Conservation (phyloP, 2,329 filamentous ascomycete species). For the Claviceps purpurea region DNA sequence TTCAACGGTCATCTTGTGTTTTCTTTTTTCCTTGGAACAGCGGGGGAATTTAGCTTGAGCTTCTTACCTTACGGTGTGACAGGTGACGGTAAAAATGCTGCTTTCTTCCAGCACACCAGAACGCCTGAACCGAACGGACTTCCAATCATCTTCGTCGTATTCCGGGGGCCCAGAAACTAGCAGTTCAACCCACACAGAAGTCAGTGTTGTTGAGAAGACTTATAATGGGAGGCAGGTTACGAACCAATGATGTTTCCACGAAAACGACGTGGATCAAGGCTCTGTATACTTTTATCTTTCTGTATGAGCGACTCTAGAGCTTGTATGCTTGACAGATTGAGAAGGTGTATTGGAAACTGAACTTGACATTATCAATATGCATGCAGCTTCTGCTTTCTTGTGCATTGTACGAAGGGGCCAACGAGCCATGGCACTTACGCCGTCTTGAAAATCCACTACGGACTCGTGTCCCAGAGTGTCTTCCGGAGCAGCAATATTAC, state of each 20-base stretch:
- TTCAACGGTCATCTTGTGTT: neutral
- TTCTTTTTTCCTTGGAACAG: neutral
- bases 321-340: constrained; percentile 51
- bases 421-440: constrained; percentile 31
- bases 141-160: constrained; percentile 62
- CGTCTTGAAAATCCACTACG: constrained; percentile 55
- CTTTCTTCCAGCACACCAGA: constrained; percentile 3
- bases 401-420: neutral
- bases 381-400: neutral
- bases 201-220: constrained; percentile 2
- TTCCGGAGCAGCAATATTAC: constrained; percentile 41
- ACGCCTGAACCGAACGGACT: constrained; percentile 42
- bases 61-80: constrained; percentile 50
- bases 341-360: constrained; percentile 56
- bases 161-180: constrained; percentile 48
- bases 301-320: constrained; percentile 45
- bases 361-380: neutral
- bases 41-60: neutral
- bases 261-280: constrained; percentile 51
- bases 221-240: constrained; percentile 5
- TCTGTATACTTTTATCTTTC: constrained; percentile 31
- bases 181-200: neutral
- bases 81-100: constrained; percentile 39
- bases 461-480: constrained; percentile 50
- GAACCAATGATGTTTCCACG: constrained; percentile 58